Percentiles rank a stretch among this genome's conserved stretches.
Conservation (phyloP, 2,329 filamentous ascomycete genomes). For the Fragosphaeria purpurea region DNA sequence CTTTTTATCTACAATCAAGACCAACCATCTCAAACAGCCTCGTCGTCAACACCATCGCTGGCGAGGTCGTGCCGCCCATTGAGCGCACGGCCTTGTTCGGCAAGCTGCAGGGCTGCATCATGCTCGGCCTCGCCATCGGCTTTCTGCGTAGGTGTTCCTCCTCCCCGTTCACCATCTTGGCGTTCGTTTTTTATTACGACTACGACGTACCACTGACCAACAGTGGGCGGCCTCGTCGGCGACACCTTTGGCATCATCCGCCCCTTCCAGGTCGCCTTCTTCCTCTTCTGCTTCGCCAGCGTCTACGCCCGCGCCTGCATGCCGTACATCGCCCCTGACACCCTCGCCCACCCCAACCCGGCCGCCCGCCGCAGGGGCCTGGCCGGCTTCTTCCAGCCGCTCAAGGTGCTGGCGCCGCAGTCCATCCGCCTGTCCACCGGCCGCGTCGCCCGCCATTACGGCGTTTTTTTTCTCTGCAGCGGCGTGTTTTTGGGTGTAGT, state of each 20-base stretch:
- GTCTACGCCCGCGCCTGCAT: conserved; percentile 31
- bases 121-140: conserved; percentile 56
- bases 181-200: no score
- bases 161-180: background rate
- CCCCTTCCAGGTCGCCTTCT: conserved; percentile 55
- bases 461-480: conserved; percentile 51
- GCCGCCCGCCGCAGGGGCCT: conserved; percentile 25
- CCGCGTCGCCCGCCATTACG: conserved; percentile 43
- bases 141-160: conserved; percentile 37
- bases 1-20: background rate
- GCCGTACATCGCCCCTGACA: conserved; percentile 40
- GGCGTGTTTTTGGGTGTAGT: conserved; percentile 59
- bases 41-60: conserved; percentile 57
- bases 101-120: conserved; percentile 53
- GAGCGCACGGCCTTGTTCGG: conserved; percentile 56
- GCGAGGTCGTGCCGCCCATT: conserved; percentile 51
- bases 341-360: conserved; percentile 24
- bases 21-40: conserved; percentile 26
- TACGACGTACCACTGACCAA: no score
- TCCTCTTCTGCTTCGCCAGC: conserved; percentile 39
- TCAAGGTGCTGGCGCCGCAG: conserved; percentile 51
- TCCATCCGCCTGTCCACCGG: conserved; percentile 42
- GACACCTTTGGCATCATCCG: conserved; percentile 52
- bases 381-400: conserved; percentile 50
- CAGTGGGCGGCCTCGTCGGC: conserved; percentile 53